Evolutionary conservation across 2,329 filamentous ascomycete genomes (phyloP), one percentile per base, ranked within the genome.

Genomic region (Sarocladium strictum): DNA sequence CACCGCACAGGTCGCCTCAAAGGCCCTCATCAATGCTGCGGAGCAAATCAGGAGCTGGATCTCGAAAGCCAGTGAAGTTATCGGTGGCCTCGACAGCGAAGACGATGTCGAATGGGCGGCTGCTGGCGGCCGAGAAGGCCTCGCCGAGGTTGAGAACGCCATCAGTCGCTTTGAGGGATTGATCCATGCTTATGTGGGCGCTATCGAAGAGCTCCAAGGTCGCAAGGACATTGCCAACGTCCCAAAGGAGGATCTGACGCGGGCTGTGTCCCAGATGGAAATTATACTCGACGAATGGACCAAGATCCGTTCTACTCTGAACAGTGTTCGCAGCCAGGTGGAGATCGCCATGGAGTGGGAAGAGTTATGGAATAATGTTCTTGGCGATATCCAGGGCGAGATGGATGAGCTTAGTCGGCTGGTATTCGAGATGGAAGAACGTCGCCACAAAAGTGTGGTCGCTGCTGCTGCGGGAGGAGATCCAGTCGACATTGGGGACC

Each of bases 301-400:
- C 43, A 84, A 85, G 60, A 93, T 97, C 63, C 88, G 90, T 63
- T 77, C 76, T 40, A 86, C 87, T 1, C 74, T 99, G 52, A 87
- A 87, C 59, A 85, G 74, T 24, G 87, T 96, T 55, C 96, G 96
- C 67, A 82, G 82, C 49, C 93, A 97, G 65, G 93, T 99, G 17
- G 94, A 97, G 69, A 85, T 96, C 56, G 94, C 94, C 47, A 96
- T 97, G 91, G 94, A 99, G 66, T 99, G 93, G 93, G 92, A 97
- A 69, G 92, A 97, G 71, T 77, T 99, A 33, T 97, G 94, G 93
- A 90, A 90, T 62, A 90, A 82, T 59, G 93, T 97, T 2, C 76
- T 99, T 2, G 93, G 92, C 43, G 93, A 97, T 67, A 96, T 97
- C 58, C 89, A 92, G 53, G 84, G 86, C 58, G 94, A 99, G 71